These are phyloP conservation scores for Colletotrichum sp. DNA, from an alignment of 2,329 filamentous ascomycete genomes.

Conservation along the genomic window DNA sequence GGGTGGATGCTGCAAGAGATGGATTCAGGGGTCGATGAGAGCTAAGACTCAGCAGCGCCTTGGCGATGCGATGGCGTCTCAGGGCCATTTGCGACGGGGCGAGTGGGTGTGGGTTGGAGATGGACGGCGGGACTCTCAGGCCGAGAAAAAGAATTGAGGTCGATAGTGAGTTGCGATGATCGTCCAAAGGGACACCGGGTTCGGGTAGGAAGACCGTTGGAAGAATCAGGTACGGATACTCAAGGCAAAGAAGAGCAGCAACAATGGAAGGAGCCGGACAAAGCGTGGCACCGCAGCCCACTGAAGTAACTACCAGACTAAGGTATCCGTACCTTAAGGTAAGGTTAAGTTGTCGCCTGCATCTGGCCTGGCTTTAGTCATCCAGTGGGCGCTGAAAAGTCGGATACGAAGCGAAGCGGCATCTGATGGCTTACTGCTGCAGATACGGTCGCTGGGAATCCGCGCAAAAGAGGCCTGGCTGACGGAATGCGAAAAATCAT, in stretches of 20 bases:
- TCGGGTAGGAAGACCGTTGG: neutral
- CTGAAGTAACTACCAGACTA: neutral
- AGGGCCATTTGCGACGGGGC: neutral
- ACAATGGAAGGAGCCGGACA: neutral
- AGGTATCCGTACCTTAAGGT: neutral
- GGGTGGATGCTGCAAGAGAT: neutral
- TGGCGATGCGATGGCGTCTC: constrained; percentile 18
- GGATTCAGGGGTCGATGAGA: constrained; percentile 9
- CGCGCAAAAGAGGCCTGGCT: neutral
- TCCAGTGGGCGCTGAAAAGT: neutral
- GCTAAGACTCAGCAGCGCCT: constrained; percentile 14
- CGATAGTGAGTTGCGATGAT: neutral
- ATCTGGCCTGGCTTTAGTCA: neutral
- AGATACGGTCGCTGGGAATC: neutral
- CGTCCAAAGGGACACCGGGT: neutral
- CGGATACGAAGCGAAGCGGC: neutral
- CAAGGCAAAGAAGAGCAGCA: neutral
- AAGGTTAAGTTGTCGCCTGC: neutral
- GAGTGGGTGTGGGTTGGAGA: neutral
- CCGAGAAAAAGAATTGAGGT: neutral
- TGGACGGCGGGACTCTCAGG: neutral
- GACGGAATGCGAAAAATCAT: neutral
- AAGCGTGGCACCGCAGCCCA: neutral
- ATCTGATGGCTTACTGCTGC: neutral
- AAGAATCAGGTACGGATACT: neutral